A percentile compares a stretch with the other conserved stretches of the same genome.
phyloP scores from a whole-genome alignment of 192 early-diverging fungal genomes.

The Mortierella antarctica region DNA sequence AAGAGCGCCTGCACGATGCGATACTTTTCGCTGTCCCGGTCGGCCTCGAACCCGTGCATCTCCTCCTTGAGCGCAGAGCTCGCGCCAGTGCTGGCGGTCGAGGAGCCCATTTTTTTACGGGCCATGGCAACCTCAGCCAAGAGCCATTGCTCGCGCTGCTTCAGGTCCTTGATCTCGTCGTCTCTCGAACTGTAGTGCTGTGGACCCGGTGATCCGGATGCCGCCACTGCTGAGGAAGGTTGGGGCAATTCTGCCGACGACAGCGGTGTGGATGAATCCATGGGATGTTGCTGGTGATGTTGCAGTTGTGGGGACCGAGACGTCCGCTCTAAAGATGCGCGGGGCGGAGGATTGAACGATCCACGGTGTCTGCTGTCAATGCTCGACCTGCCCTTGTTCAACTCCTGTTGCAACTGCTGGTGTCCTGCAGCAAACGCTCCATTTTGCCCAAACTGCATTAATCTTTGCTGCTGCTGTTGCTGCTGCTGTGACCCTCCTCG shows the following conservation, averaged over 20 bases:
- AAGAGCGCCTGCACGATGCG: constrained; percentile 59
- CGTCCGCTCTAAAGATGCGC: constrained; percentile 20
- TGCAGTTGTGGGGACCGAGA: background rate
- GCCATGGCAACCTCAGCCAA: constrained; percentile 44
- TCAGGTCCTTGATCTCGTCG: constrained; percentile 38
- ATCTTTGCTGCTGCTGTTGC: constrained; percentile 13
- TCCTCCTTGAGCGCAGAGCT: constrained; percentile 22
- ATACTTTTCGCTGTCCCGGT: constrained; percentile 55
- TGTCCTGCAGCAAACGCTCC: too few species aligned
- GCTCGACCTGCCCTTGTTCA: constrained; percentile 8
- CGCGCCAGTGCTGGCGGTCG: too few species aligned
- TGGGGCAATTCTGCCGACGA: too few species aligned
- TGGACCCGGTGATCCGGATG: constrained; percentile 8
- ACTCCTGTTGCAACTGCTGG: constrained; percentile 23
- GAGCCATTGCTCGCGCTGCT: constrained; percentile 50
- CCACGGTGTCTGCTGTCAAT: constrained; percentile 23
- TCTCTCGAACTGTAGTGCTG: constrained; percentile 23
- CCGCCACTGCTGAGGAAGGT: background rate
- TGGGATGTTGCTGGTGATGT: background rate
- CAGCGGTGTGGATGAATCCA: too few species aligned
- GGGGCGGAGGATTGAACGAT: constrained; percentile 13
- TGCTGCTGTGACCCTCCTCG: constrained; percentile 4
- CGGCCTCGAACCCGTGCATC: constrained; percentile 54
- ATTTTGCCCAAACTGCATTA: too few species aligned
- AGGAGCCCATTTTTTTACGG: constrained; percentile 20